Evolutionary conservation across 192 early-diverging fungal species (phyloP).

Genomic region (Rhizophagus sp.): DNA sequence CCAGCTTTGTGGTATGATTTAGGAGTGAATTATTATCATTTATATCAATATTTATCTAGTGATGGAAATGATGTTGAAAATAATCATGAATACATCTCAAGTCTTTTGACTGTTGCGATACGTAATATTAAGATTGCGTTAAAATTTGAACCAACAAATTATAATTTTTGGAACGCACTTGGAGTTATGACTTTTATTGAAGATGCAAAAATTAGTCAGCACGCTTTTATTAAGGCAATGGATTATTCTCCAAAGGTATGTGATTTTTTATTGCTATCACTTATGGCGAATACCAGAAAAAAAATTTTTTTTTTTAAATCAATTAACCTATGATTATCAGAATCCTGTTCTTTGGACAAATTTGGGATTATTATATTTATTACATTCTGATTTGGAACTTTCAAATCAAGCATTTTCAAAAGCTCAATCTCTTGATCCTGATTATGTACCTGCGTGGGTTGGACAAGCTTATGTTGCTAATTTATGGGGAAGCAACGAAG

Average conservation of each 20-base stretch:
- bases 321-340: conserved; percentile 33
- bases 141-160: conserved; percentile 58
- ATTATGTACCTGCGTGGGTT: conserved; percentile 75
- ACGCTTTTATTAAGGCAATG: conserved; percentile 81
- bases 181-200: conserved; percentile 59
- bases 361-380: conserved; percentile 78
- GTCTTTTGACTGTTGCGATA: conserved; percentile 41
- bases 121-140: conserved; percentile 59
- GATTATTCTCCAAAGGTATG: conserved; percentile 66
- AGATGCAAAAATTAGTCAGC: conserved; percentile 68
- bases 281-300: too few species aligned
- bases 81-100: background rate
- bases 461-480: conserved; percentile 84
- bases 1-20: conserved; percentile 57
- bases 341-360: conserved; percentile 74
- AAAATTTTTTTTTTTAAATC: background rate
- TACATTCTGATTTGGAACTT: conserved; percentile 71
- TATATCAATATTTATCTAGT: conserved; percentile 32
- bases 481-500: conserved; percentile 51
- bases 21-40: conserved; percentile 49
- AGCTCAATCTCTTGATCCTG: conserved; percentile 77
- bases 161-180: conserved; percentile 69
- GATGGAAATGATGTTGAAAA: background rate
- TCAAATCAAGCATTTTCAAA: conserved; percentile 70
- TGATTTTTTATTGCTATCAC: too few species aligned